Base-by-base conservation (phyloP, 345 rosid genomes). In the Bruguiera parviflora region DNA sequence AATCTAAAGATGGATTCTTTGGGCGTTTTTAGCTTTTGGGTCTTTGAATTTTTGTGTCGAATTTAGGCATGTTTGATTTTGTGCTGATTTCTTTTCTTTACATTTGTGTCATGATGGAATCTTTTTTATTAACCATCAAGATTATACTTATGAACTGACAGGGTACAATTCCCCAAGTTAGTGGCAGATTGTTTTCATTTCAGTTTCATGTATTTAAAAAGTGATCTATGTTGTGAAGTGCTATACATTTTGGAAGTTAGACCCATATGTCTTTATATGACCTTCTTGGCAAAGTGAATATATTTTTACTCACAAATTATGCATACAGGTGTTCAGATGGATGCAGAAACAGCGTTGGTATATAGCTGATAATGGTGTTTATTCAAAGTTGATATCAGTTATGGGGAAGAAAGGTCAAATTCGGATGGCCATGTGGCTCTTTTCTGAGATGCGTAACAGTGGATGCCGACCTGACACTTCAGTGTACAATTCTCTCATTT, bases 311-410 rank as follows among this genome's bases (percentile, higher is more conserved):
- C 53, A 39, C 31, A 52, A 52, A 27, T 68, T 64, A 22, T 20
- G 27, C 53, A 13, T 71, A 39, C 76, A 90, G 98, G 98, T 90
- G 66, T 93, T 90, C 84, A 90, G 98, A 73, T 93, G 98, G 98
- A 93, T 93, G 98, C 98, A 93, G 84, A 93, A 85, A 73, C 98
- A 89, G 57, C 79, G 92, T 0, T 93, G 98, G 98, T 93, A 93
- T 25, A 77, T 91, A 0, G 82, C 97, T 0, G 98, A 92, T 78
- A 92, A 84, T 65, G 98, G 98, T 61, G 80, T 90, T 20, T 92
- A 90, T 71, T 92, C 98, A 0, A 92, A 92, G 76, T 39, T 90
- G 72, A 92, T 90, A 70, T 77, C 98, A 0, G 87, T 87, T 29
- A 90, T 92, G 95, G 96, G 98, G 22, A 92, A 88, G 76, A 88